Percentiles rank a stretch among this genome's conserved stretches.
These are phyloP conservation scores for Mucor lusitanicus DNA, from an alignment of 371 early-diverging fungal genomes.

Conservation along the genomic window DNA sequence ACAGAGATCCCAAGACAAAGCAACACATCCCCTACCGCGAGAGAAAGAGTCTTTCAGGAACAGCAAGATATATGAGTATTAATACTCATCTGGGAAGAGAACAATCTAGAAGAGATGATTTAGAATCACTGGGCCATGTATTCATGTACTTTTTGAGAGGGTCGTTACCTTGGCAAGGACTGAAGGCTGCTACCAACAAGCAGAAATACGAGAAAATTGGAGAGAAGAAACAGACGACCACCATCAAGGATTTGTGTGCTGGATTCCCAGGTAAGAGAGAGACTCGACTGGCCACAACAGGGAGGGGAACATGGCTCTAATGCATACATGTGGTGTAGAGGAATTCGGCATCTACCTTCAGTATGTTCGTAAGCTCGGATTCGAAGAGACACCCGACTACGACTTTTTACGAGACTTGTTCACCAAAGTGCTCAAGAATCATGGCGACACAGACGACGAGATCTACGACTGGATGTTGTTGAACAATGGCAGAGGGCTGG, in stretches of 20 bases:
- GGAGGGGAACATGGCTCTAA: neutral
- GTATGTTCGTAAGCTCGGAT: conserved; percentile 78
- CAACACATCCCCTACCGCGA: conserved; percentile 93
- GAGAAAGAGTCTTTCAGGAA: conserved; percentile 93
- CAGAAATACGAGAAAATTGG: conserved; percentile 98
- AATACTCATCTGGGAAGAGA: conserved; percentile 92
- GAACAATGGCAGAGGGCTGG: conserved; percentile 46
- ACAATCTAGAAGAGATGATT: conserved; percentile 96
- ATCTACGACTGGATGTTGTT: conserved; percentile 90
- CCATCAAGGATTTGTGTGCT: conserved; percentile 85
- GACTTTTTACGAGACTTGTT: conserved; percentile 80
- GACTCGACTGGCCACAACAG: neutral
- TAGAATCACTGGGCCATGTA: conserved; percentile 97
- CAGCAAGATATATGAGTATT: conserved; percentile 97
- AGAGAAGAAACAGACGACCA: conserved; percentile 91
- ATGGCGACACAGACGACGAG: conserved; percentile 78
- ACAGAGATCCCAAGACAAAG: conserved; percentile 90
- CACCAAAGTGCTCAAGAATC: conserved; percentile 70
- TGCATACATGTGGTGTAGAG: conserved; percentile 7
- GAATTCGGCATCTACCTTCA: conserved; percentile 87
- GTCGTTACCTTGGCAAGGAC: conserved; percentile 96
- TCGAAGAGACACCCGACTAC: conserved; percentile 55
- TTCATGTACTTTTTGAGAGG: conserved; percentile 98
- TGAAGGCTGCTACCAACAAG: conserved; percentile 96
- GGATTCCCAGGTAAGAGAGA: conserved; percentile 66